Evolutionary conservation across 2,329 filamentous ascomycete genomes (phyloP), one percentile per base, ranked within the genome.

Genomic region (Ceratocystiopsis minuta): DNA sequence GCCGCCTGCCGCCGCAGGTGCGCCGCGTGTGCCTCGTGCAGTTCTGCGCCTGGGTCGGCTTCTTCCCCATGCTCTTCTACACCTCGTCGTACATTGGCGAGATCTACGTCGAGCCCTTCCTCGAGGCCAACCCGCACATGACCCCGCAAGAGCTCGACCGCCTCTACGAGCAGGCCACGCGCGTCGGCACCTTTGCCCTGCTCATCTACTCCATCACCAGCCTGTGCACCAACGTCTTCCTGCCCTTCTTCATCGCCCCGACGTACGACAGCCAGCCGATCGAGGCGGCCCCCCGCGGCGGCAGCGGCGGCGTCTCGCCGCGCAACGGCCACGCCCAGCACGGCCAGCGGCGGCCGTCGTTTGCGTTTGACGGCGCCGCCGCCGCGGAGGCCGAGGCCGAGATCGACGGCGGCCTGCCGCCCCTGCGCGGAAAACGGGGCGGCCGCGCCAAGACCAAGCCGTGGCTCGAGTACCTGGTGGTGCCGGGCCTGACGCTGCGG

Each of bases 51-150:
- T 96, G 87, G 87, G 78, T 95, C 43, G 88, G 85, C 41, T 95
- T 88, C 75, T 96, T 95, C 53, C 87, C 87, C 1, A 86, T 94
- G 57, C 68, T 96, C 3, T 95, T 93, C 62, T 96, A 96, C 63
- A 85, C 85, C 6, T 93, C 86, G 1, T 92, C 85, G 16, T 96
- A 90, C 57, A 80, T 95, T 50, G 87, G 83, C 47, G 85, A 94
- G 55, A 82, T 96, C 43, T 94, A 94, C 52, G 81, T 85, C 16
- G 80, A 94, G 54, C 85, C 85, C 0, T 81, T 72, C 50, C 77
- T 95, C 40, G 68, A 76, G 49, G 64, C 72, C 40, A 81, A 94
- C 50, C 86, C 85, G 0, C 62, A 88, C 55, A 79, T 94, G 67
- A 72, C 77, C 1, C 70, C 78, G 0, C 67, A 71, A 15, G 77